Conservation (phyloP, 2,329 filamentous ascomycete genomes). For the Colletotrichum theobromicola region DNA sequence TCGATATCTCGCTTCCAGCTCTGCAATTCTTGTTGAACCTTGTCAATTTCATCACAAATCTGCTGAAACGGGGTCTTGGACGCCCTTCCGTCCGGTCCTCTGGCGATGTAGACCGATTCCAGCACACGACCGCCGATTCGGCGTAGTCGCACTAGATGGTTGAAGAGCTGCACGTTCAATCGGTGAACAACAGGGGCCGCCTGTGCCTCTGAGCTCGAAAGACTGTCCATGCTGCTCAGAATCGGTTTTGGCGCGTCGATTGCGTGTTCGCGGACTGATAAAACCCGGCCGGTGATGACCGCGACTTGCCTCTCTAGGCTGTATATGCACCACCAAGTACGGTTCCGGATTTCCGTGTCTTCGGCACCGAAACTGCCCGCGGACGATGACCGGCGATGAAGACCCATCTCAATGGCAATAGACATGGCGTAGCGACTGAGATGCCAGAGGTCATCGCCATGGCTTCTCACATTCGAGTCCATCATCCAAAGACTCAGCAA, state of each 20-base stretch:
- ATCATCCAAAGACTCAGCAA: constrained; percentile 29
- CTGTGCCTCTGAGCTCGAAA: constrained; percentile 11
- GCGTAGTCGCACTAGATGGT: constrained; percentile 19
- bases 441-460: constrained; percentile 30
- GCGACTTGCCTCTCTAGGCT: constrained; percentile 27
- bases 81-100: constrained; percentile 24
- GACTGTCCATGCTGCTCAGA: constrained; percentile 14
- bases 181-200: constrained; percentile 17
- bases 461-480: constrained; percentile 17
- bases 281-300: constrained; percentile 26
- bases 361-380: constrained; percentile 23
- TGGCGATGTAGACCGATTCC: constrained; percentile 29
- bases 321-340: constrained; percentile 29
- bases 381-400: constrained; percentile 26
- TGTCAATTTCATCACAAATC: constrained; percentile 24
- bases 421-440: constrained; percentile 30
- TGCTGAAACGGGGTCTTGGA: constrained; percentile 25
- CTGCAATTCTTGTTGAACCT: constrained; percentile 21
- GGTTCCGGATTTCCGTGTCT: constrained; percentile 25
- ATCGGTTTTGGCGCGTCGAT: constrained; percentile 25
- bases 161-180: constrained; percentile 18
- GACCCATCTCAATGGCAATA: constrained; percentile 26
- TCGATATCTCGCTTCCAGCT: constrained; percentile 24
- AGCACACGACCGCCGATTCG: constrained; percentile 27
- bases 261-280: constrained; percentile 27